Conservation (phyloP, 108 stramenopile genomes). For the Nannochloropsis salina region DNA sequence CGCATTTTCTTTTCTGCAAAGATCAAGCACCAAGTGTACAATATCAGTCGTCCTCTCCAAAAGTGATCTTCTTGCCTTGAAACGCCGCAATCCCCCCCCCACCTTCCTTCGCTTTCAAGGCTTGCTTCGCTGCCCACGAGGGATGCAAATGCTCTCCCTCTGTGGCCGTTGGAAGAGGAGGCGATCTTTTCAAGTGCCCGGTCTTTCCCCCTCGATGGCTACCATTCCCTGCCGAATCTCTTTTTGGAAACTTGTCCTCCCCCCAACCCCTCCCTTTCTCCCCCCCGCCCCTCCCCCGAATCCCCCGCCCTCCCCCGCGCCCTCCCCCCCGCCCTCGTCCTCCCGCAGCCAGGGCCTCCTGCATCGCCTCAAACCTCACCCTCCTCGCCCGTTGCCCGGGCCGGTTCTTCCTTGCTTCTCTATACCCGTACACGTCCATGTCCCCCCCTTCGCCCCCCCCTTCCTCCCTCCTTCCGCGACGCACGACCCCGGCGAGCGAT, state of each 20-base stretch:
- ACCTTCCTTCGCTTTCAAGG: slow-evolving; percentile 19
- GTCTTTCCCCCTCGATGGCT: too few relatives aligned
- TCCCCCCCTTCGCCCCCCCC: not conserved
- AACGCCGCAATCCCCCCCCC: not conserved
- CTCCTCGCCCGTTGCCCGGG: slow-evolving; percentile 7
- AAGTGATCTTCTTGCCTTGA: not conserved
- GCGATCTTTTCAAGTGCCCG: too few relatives aligned
- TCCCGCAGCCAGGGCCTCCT: not conserved
- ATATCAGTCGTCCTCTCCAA: not conserved
- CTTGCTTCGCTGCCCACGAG: slow-evolving; percentile 10
- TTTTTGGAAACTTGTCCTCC: too few relatives aligned
- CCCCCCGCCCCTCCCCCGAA: not conserved
- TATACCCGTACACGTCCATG: not conserved
- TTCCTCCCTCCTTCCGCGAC: not conserved
- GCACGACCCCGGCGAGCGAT: not conserved
- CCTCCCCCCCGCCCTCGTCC: not conserved
- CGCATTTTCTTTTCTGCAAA: too few relatives aligned
- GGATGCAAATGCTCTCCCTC: not conserved
- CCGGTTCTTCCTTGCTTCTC: not conserved
- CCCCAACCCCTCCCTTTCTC: not conserved
- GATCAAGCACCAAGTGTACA: too few relatives aligned
- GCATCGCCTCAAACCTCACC: not conserved
- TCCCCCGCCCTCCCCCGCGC: not conserved
- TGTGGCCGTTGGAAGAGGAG: not conserved
- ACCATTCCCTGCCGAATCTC: too few relatives aligned